Evolutionary conservation across 2,329 filamentous ascomycete genomes (phyloP), one percentile per base, ranked within the genome.

Genomic region (Paecilomyces formosus): DNA sequence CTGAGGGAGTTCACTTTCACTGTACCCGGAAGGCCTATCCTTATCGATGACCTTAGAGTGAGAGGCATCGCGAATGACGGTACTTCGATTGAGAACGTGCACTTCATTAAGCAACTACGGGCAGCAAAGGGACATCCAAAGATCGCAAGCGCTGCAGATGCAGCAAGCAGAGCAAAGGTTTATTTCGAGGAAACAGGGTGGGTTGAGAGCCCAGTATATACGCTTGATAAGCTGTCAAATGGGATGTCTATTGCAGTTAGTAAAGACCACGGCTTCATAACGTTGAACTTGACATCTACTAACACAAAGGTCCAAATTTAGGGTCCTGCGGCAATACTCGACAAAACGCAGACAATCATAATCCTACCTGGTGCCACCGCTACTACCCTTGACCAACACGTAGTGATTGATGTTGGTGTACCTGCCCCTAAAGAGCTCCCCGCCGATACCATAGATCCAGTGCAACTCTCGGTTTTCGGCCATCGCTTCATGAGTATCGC

Each of bases 1-100:
- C 87, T 90, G 54, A 89, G 93, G 67, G 92, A 97, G 68, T 97
- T 97, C 69, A 91, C 91, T 0, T 97, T 97, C 70, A 94, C 90
- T 0, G 78, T 94, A 3, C 85, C 85, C 13, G 90, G 95, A 56
- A 82, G 92, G 55, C 88, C 95, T 57, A 88, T 96, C 54, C 89
- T 96, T 35, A 83, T 97, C 2, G 92, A 96, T 61, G 92, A 96
- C 69, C 89, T 97, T 3, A 86, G 92, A 55, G 90, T 93, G 3
- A n/a, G 35, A 45, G 35, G 35, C 13, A 18, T 45, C 15, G 35
- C 35, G 8, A 45, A 45, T 84, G 93, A 55, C n/a, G 54, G 26
- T 8, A 55, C 26, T 9, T 26, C 26, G 9, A 26, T 30, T 22
- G 1, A 33, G 7, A 45, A 55, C n/a, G 18, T 30, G 1, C 31